Evolutionary conservation across 225 moss, liverwort and hornwort species (phyloP).

Genomic region (Lunularia cruciata): DNA sequence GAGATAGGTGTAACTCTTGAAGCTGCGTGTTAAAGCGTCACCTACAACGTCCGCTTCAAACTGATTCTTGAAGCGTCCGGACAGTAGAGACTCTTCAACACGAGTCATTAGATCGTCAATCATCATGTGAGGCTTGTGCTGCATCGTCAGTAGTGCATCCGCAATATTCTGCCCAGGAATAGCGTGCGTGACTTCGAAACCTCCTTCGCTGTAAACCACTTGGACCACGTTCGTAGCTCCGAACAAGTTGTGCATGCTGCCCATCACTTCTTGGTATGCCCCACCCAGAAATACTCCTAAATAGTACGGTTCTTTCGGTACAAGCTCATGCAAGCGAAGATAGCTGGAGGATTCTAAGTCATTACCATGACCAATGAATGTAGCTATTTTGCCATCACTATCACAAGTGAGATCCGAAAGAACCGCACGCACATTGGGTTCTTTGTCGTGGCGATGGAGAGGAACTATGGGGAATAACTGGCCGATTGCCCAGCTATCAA

Average conservation of each 20-base stretch:
- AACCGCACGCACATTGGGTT: constrained; percentile 60
- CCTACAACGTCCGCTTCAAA: constrained; percentile 52
- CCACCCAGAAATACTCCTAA: constrained; percentile 93
- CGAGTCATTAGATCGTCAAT: constrained; percentile 55
- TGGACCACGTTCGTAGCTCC: constrained; percentile 85
- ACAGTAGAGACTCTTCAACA: constrained; percentile 49
- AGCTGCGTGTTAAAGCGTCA: constrained; percentile 52
- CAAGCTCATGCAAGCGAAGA: constrained; percentile 60
- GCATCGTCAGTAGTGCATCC: constrained; percentile 64
- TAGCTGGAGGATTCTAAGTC: constrained; percentile 49
- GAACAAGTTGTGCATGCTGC: constrained; percentile 85
- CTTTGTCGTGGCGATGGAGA: constrained; percentile 69
- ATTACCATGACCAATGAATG: constrained; percentile 71
- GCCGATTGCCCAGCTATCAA: constrained; percentile 88
- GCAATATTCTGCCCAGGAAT: constrained; percentile 64
- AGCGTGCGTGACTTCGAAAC: constrained; percentile 57
- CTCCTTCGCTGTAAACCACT: constrained; percentile 47
- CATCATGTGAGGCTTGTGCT: constrained; percentile 64
- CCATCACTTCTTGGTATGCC: constrained; percentile 87
- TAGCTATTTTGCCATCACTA: constrained; percentile 78
- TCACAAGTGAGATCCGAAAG: constrained; percentile 88
- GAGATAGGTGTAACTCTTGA: constrained; percentile 79
- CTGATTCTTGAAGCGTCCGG: constrained; percentile 42
- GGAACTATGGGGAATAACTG: constrained; percentile 90
- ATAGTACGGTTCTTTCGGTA: constrained; percentile 67